A percentile compares a stretch with the other conserved stretches of the same genome.
Conservation (phyloP, 1,139 yeast species). For the Komagataea norvegica region DNA sequence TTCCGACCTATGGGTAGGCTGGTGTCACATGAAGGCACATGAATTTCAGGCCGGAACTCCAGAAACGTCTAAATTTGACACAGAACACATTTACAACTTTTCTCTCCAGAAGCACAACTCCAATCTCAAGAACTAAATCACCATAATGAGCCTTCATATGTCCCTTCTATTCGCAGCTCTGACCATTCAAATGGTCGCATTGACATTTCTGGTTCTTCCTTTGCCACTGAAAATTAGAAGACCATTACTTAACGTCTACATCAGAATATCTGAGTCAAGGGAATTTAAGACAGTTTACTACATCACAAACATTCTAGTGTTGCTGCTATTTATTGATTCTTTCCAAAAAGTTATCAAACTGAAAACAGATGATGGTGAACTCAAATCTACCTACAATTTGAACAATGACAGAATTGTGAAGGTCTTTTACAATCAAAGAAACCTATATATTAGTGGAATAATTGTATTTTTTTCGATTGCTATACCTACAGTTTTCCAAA, state of each 20-base stretch:
- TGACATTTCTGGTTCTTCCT: constrained; percentile 55
- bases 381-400: constrained; percentile 20
- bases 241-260: constrained; percentile 38
- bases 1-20: too few relatives aligned
- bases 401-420: constrained; percentile 29
- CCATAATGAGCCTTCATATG: constrained; percentile 4
- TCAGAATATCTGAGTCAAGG: constrained; percentile 32
- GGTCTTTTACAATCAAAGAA: constrained; percentile 66
- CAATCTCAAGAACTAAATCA: too few relatives aligned
- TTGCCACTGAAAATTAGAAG: constrained; percentile 53
- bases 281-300: constrained; percentile 47
- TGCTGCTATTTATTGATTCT: constrained; percentile 57
- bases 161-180: constrained; percentile 33
- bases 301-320: constrained; percentile 44
- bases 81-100: too few relatives aligned
- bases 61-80: too few relatives aligned
- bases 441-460: constrained; percentile 67
- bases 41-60: too few relatives aligned
- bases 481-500: constrained; percentile 51
- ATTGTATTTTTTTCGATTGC: constrained; percentile 57
- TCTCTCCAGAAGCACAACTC: too few relatives aligned
- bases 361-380: constrained; percentile 20
- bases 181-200: constrained; percentile 48
- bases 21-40: too few relatives aligned
- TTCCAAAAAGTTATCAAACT: constrained; percentile 16